phyloP scores from a whole-genome alignment of 2,329 filamentous ascomycete species.

The Aspergillus carbonarius region DNA sequence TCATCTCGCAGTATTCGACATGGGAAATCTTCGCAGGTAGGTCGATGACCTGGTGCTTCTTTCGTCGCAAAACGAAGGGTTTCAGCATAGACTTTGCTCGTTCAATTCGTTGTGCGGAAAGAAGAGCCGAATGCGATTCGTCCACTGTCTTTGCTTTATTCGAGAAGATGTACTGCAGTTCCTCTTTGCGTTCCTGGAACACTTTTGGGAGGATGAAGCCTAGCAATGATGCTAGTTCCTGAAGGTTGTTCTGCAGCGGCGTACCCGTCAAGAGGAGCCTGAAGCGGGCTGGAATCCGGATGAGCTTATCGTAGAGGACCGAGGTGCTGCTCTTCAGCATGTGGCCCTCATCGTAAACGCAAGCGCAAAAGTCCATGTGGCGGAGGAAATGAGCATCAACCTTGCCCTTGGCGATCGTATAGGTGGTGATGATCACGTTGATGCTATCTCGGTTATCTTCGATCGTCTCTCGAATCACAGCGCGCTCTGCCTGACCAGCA shows the following conservation, averaged over 20 bases:
- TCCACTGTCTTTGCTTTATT: constrained; percentile 82
- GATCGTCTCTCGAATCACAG: constrained; percentile 65
- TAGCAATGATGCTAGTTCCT: constrained; percentile 85
- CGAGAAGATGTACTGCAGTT: constrained; percentile 84
- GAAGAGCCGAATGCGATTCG: constrained; percentile 70
- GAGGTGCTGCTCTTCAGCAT: constrained; percentile 86
- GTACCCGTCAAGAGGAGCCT: constrained; percentile 86
- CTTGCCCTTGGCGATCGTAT: constrained; percentile 63
- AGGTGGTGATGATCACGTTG: constrained; percentile 71
- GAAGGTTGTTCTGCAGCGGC: constrained; percentile 91
- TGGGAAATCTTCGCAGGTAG: constrained; percentile 76
- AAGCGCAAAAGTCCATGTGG: constrained; percentile 56
- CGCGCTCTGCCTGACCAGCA: constrained; percentile 66
- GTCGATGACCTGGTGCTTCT: constrained; percentile 89
- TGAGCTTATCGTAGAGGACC: constrained; percentile 74
- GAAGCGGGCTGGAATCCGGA: constrained; percentile 76
- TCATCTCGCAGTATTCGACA: constrained; percentile 80
- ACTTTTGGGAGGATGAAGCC: constrained; percentile 90
- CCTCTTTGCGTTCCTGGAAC: constrained; percentile 73
- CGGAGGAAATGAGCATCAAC: constrained; percentile 64
- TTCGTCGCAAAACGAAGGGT: constrained; percentile 89
- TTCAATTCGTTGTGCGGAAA: constrained; percentile 83
- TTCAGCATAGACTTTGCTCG: constrained; percentile 89
- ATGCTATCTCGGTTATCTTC: constrained; percentile 63
- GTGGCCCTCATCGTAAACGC: constrained; percentile 92